These are phyloP conservation scores for Aegilops longissima DNA, from an alignment of 176 grass and related monocot species.

Conservation along the genomic window DNA sequence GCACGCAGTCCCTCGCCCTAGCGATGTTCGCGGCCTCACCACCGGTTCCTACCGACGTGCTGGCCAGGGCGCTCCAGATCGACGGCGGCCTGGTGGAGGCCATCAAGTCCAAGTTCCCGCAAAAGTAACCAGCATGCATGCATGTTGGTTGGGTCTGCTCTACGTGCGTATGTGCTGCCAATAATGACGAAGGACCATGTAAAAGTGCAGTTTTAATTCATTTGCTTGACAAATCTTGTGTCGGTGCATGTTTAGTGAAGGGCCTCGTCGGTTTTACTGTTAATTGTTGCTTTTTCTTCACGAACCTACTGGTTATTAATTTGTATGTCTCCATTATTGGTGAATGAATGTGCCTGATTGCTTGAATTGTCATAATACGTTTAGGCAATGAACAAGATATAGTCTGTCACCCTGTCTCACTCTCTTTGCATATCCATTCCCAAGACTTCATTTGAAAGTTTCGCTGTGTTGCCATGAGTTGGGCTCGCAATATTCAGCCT, in stretches of 20 bases:
- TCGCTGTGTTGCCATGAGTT: too few relatives aligned
- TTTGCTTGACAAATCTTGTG: neutral
- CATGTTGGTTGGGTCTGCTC: neutral
- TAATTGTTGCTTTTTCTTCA: neutral
- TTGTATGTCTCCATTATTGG: neutral
- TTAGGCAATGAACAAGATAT: neutral
- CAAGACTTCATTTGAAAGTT: too few relatives aligned
- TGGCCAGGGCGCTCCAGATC: conserved; percentile 57
- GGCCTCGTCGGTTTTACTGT: neutral
- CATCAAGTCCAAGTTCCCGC: conserved; percentile 55
- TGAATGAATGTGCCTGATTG: neutral
- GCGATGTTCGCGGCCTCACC: conserved; percentile 50
- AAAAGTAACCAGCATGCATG: neutral
- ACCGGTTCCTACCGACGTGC: conserved; percentile 41
- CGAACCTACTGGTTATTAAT: neutral
- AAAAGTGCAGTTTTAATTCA: neutral
- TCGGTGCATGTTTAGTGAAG: neutral
- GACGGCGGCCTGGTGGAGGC: conserved; percentile 43
- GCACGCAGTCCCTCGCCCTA: conserved; percentile 45
- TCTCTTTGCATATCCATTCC: too few relatives aligned
- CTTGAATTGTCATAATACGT: neutral
- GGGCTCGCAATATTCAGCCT: too few relatives aligned
- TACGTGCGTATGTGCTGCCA: neutral
- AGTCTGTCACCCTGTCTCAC: too few relatives aligned
- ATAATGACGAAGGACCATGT: neutral